Conservation (phyloP, 2,329 filamentous ascomycete species). For the Thermoascus crustaceus region DNA sequence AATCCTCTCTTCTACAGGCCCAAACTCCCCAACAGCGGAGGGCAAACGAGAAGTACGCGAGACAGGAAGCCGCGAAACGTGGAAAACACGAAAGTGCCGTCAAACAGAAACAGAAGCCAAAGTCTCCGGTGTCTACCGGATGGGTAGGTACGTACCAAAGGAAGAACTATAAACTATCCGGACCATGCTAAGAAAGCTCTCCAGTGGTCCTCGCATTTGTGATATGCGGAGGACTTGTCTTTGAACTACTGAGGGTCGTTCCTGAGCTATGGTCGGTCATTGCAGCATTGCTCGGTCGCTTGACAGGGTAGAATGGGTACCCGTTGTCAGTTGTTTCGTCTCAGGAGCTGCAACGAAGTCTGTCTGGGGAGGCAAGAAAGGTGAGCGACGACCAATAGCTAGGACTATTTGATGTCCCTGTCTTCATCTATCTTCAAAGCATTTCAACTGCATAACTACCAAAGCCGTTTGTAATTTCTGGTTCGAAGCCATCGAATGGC, state of each 20-base stretch:
- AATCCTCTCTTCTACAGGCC: conserved; percentile 34
- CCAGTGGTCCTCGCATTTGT: conserved; percentile 55
- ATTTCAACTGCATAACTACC: too few species aligned
- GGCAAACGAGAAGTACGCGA: conserved; percentile 55
- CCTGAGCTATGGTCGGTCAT: conserved; percentile 33
- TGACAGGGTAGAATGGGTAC: conserved; percentile 11
- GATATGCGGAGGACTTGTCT: conserved; percentile 52
- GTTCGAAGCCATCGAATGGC: too few species aligned
- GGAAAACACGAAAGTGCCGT: conserved; percentile 42
- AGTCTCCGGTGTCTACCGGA: conserved; percentile 47
- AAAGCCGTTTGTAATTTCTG: too few species aligned
- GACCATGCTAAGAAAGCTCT: conserved; percentile 9
- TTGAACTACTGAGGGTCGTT: conserved; percentile 46
- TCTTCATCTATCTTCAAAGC: too few species aligned
- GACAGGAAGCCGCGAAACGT: conserved; percentile 51
- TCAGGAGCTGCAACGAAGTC: too few species aligned
- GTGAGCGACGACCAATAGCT: too few species aligned
- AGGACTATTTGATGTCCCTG: too few species aligned
- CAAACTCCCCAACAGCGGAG: conserved; percentile 60
- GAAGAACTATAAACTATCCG: not conserved
- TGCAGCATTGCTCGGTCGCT: conserved; percentile 18
- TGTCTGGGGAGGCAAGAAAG: too few species aligned
- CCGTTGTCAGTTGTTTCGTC: conserved; percentile 6
- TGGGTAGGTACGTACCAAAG: conserved; percentile 50
- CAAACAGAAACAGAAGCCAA: conserved; percentile 43